Evolutionary conservation across 257 asterid species (phyloP).

Genomic region (Salvia splendens): DNA sequence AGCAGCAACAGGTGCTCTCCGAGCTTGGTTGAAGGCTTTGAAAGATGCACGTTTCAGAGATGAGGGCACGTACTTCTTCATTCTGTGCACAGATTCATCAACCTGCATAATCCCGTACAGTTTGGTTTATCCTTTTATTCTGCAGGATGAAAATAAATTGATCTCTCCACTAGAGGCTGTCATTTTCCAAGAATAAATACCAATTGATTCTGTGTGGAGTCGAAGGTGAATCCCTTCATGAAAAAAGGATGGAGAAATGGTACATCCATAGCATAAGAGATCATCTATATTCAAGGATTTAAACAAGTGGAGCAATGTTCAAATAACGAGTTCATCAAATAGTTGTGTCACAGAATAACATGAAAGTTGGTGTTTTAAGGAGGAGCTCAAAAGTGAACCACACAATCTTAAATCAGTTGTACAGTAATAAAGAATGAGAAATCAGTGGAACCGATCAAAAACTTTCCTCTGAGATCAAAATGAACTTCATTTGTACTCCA

Average conservation of each 20-base stretch:
- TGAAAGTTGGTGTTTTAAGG: not conserved
- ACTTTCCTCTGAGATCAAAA: not conserved
- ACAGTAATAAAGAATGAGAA: constrained; percentile 1
- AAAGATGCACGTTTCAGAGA: constrained; percentile 51
- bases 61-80: constrained; percentile 58
- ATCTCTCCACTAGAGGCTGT: not conserved
- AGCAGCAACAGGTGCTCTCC: constrained; percentile 65
- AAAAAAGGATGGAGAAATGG: not conserved
- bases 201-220: not conserved
- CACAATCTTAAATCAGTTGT: not conserved
- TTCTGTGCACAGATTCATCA: constrained; percentile 61
- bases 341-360: not conserved
- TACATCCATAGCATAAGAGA: not conserved
- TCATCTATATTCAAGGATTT: not conserved
- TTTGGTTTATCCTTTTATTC: constrained; percentile 1
- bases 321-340: not conserved
- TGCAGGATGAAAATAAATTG: not conserved
- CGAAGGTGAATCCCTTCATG: not conserved
- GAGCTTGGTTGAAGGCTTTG: constrained; percentile 52
- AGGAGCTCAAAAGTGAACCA: not conserved
- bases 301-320: not conserved
- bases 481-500: not conserved
- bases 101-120: constrained; percentile 40
- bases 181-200: not conserved
- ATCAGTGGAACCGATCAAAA: not conserved